A percentile compares a stretch with the other conserved stretches of the same genome.
These are phyloP conservation scores for Dendrobium nobile DNA, from an alignment of 106 monocot species.

Conservation along the genomic window DNA sequence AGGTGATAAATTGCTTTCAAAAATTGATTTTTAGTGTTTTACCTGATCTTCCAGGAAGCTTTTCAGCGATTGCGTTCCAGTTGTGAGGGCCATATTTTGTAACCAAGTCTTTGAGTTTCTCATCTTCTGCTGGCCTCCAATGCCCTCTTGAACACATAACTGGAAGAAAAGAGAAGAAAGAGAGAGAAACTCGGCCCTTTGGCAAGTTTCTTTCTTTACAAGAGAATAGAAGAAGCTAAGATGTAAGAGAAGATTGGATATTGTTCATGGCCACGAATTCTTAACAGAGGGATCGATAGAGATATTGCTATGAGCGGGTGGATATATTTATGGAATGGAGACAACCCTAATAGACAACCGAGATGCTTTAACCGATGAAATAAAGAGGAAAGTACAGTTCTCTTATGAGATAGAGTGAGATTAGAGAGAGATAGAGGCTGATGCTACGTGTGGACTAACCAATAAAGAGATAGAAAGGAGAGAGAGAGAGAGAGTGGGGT, in stretches of 20 bases:
- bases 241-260: slow-evolving; percentile 1
- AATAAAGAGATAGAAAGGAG: slow-evolving; percentile 20
- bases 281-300: neutral
- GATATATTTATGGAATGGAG: neutral
- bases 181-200: neutral
- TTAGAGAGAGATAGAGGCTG: slow-evolving; percentile 34
- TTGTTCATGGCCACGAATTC: neutral
- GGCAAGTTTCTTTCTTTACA: neutral
- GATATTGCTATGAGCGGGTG: neutral
- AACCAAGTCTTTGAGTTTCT: slow-evolving; percentile 55
- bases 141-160: slow-evolving; percentile 57
- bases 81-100: slow-evolving; percentile 48
- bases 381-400: slow-evolving; percentile 19
- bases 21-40: neutral
- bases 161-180: neutral
- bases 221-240: neutral
- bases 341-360: slow-evolving; percentile 5
- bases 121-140: slow-evolving; percentile 63
- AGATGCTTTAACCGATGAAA: slow-evolving; percentile 2
- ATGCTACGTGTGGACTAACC: slow-evolving; percentile 62
- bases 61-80: slow-evolving; percentile 63
- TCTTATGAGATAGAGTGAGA: slow-evolving; percentile 25
- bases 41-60: slow-evolving; percentile 76
- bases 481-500: slow-evolving; percentile 16
- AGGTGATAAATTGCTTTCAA: neutral